Evolutionary conservation across 495 filamentous ascomycete genomes (phyloP).

Genomic region (Penicillium pancosmium): DNA sequence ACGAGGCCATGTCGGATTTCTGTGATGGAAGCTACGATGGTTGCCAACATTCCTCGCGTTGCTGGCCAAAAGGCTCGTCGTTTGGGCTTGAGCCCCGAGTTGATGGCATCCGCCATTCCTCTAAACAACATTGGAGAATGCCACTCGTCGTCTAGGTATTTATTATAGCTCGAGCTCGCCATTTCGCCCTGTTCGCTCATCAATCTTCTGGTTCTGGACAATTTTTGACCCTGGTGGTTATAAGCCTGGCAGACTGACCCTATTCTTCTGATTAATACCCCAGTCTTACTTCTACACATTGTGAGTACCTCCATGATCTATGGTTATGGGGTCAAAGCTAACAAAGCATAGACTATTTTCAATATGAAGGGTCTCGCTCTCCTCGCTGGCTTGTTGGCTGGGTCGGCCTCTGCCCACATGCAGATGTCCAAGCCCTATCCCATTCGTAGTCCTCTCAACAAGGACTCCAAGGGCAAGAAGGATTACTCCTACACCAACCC

Average conservation of each 20-base stretch:
- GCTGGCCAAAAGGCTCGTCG: slow-evolving; percentile 11
- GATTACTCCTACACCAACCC: slow-evolving; percentile 58
- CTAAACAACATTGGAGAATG: slow-evolving; percentile 22
- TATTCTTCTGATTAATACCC: slow-evolving; percentile 10
- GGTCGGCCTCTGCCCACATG: slow-evolving; percentile 46
- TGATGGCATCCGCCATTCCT: slow-evolving; percentile 30
- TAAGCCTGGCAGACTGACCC: slow-evolving; percentile 12
- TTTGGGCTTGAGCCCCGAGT: slow-evolving; percentile 10
- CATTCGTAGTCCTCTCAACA: slow-evolving; percentile 52
- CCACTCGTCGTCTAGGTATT: slow-evolving; percentile 7
- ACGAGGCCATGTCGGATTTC: too few species aligned
- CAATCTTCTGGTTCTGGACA: slow-evolving; percentile 14
- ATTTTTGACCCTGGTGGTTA: slow-evolving; percentile 26
- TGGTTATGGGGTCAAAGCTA: not conserved
- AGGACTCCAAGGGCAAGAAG: slow-evolving; percentile 34
- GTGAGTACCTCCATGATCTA: slow-evolving; percentile 1
- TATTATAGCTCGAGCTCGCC: slow-evolving; percentile 23
- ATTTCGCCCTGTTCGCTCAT: not conserved
- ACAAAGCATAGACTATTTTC: slow-evolving; percentile 16
- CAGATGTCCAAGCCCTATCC: slow-evolving; percentile 50
- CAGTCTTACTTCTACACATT: not conserved
- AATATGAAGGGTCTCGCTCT: slow-evolving; percentile 45
- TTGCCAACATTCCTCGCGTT: slow-evolving; percentile 31
- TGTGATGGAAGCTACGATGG: slow-evolving; percentile 11
- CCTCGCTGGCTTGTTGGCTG: slow-evolving; percentile 38